Evolutionary conservation across 2,329 filamentous ascomycete species (phyloP), one percentile per base, ranked within the genome.

Genomic region (Berkeleyomyces basicola): DNA sequence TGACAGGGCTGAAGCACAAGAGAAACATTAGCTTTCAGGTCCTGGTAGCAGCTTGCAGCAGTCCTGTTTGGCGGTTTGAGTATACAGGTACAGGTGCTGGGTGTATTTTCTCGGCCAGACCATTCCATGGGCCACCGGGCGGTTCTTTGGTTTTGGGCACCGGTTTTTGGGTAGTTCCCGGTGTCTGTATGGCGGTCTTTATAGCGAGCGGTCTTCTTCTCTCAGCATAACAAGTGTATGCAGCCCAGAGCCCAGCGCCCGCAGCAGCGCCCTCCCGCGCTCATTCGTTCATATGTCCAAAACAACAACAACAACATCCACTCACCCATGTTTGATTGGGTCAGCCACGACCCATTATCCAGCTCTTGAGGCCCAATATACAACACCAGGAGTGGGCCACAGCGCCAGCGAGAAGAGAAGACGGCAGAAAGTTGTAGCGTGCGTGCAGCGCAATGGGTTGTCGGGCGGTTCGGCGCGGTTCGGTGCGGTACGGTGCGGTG

Each of bases 1-100:
- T 72, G 80, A 81, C 76, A 79, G 78, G 76, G 79, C 80, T 83
- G 69, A 49, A 37, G 57, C 49, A 55, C 51, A 55, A 46, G 36
- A 64, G 40, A 58, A 58, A 60, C 58, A 60, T 64, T 64, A 64
- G 63, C 37, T 62, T 37, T 39, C n/a, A 36, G 10, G 23, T 7
- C 9, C 37, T 58, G 9, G 33, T 58, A 58, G 42, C 23, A 36
- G 42, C 23, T 47, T 58, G 33, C n/a, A 14, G 23, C 40, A 33
- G 10, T 42, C 23, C 10, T 36, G 51, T 40, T n/a, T 42, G 40
- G 46, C 44, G 42, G 10, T n/a, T n/a, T 47, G 16, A 2, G 23
- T 23, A 23, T 37, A 58, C 11, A 11, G 10, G 16, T 53, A 55
- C 33, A 55, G 51, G 51, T 55, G n/a, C 49, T 14, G 49, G 11